Evolutionary conservation across 306 rosid genomes (phyloP).

Genomic region (Prunus armeniaca): DNA sequence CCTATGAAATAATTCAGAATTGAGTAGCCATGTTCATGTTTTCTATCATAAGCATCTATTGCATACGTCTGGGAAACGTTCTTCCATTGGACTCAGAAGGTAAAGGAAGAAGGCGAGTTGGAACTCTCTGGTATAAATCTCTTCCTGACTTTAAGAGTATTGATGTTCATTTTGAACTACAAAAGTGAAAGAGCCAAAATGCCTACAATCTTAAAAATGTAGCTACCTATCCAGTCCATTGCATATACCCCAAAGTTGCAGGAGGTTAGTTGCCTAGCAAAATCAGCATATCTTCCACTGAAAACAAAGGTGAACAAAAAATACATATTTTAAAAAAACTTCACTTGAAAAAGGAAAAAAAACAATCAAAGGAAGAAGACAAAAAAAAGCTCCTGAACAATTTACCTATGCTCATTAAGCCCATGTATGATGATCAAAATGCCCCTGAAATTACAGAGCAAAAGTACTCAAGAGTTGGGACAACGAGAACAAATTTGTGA

Average conservation of each 20-base stretch:
- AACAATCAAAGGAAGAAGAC: background rate
- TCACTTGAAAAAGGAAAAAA: background rate
- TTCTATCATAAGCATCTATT: background rate
- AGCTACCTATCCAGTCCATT: constrained; percentile 96
- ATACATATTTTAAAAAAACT: background rate
- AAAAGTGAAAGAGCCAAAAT: constrained; percentile 6
- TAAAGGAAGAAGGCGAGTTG: no score
- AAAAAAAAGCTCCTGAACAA: background rate
- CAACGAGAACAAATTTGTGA: background rate
- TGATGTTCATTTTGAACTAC: background rate
- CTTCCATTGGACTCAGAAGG: no score
- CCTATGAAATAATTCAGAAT: background rate
- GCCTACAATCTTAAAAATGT: background rate
- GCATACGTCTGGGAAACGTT: no score
- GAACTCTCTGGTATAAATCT: background rate
- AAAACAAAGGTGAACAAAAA: constrained; percentile 29
- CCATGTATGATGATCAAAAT: constrained; percentile 87
- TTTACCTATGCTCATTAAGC: constrained; percentile 94
- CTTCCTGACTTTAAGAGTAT: no score
- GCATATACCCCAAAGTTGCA: constrained; percentile 92
- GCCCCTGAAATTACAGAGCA: constrained; percentile 59
- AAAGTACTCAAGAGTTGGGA: background rate
- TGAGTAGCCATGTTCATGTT: background rate
- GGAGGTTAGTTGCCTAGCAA: constrained; percentile 72
- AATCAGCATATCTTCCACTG: constrained; percentile 94